Evolutionary conservation across 148 eudicot species (phyloP), one percentile per base, ranked within the genome.

Genomic region (Chenopodium berlandieri): DNA sequence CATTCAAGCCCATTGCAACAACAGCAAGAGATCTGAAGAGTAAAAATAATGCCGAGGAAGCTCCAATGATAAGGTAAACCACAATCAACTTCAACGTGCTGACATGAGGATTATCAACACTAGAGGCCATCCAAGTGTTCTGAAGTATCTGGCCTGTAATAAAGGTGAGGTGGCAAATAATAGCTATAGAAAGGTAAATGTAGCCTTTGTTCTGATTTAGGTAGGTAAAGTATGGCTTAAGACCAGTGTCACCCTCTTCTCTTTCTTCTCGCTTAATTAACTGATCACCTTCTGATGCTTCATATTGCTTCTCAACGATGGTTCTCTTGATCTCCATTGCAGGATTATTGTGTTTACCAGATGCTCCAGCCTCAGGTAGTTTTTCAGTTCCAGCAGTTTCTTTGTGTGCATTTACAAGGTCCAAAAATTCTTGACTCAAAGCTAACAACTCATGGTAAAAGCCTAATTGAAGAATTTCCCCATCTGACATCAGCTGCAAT

Each of bases 101-200:
- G 31, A 92, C 87, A 25, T 85, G 40, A 48, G 90, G 94, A 79
- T 91, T 85, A 44, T 92, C 97, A 71, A 95, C 94, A 73, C 91
- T 88, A 58, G 97, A 90, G 79, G 99, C 99, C 95, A 95, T 91
- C 97, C 97, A 95, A 12, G 91, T 84, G 84, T 92, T 95, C 75
- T 95, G 97, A 48, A 84, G 77, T 83, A 93, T 86, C 86, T 92
- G 97, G 77, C 92, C 84, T 40, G 56, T 72, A 48, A 84, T 79
- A 73, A 93, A 95, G 70, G 56, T 54, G 71, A 90, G 77, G 71
- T 92, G 92, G 68, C 87, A 83, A 22, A 93, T 71, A 80, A 73
- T 80, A 30, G 90, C 91, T 34, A 92, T 34, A 46, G 86, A 54
- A 78, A 90, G 94, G 82, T 84, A 85, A 50, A 89, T 32, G 80